Evolutionary conservation across 2,329 filamentous ascomycete genomes (phyloP), one percentile per base, ranked within the genome.

Genomic region (Aspergillus texensis): DNA sequence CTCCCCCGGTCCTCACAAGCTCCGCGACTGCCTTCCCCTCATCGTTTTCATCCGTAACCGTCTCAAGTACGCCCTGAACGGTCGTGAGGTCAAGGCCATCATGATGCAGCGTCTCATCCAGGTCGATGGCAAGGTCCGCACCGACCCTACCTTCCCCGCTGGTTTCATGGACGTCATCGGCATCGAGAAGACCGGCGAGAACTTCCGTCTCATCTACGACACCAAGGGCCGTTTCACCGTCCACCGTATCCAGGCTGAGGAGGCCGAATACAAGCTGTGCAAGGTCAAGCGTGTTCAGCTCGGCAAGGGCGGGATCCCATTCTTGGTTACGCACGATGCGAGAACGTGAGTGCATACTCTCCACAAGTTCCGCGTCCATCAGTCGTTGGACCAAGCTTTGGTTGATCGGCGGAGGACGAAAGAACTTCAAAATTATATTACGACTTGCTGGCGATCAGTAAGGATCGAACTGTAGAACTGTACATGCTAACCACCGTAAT

Each of bases 251-350:
- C 94, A 96, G 83, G 86, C 89, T 75, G 95, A 98, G 88, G 95
- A 99, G 92, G 94, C 94, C 77, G 90, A 95, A 88, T 99, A 97
- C 92, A 99, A 99, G 91, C 89, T 99, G 78, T 94, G 94, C 88
- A 99, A 98, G 89, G 95, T 99, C 87, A 97, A 97, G 92, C 91
- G 94, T 80, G 95, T 99, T 70, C 95, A 99, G 88, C 89, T 99
- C 78, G 95, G 95, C 88, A 94, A 93, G 85, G 96, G 95, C 86
- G 95, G 94, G 88, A 96, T 99, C 90, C 95, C 95, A 96, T 99
- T 97, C 94, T 97, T 98, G 93, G 95, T 99, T 92, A 99, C 95
- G 94, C 95, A 99, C 92, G 95, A 99, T 95, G 95, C 95, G 86
- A 91, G 95, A 93, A 99, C 95, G 94, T 99, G 88, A 97, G 94